Evolutionary conservation across 2,329 filamentous ascomycete genomes (phyloP).

Genomic region (Hymenoscyphus scutula): DNA sequence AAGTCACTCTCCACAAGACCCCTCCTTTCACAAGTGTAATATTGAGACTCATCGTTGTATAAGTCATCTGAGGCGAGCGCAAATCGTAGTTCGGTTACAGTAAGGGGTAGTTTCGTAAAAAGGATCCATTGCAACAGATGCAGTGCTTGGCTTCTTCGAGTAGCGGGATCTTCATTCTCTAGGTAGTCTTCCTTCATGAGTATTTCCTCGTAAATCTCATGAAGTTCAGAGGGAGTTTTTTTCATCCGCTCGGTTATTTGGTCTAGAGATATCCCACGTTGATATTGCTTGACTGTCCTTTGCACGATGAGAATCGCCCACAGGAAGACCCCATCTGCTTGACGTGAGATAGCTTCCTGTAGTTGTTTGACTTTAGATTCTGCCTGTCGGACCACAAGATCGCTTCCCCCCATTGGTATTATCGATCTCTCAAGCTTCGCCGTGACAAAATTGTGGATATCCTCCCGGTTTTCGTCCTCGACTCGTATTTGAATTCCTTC

Average conservation of each 20-base stretch:
- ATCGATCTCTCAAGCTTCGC: conserved; percentile 19
- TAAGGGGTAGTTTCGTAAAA: not conserved
- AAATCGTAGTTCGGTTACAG: not conserved
- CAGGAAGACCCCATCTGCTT: conserved; percentile 38
- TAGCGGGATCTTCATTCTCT: not conserved
- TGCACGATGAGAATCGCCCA: conserved; percentile 37
- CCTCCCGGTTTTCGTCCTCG: conserved; percentile 35
- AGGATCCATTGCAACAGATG: not conserved
- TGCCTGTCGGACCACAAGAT: not conserved
- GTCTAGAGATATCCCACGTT: not conserved
- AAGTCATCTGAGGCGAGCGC: not conserved
- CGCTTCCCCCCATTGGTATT: not conserved
- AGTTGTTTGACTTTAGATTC: conserved; percentile 1
- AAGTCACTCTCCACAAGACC: not conserved
- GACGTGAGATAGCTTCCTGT: conserved; percentile 25
- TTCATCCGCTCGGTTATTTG: not conserved
- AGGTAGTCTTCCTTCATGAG: not conserved
- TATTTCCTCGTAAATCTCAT: not conserved
- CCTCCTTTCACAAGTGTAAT: not conserved
- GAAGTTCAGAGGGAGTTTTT: not conserved
- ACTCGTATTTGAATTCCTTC: conserved; percentile 30
- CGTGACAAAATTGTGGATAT: conserved; percentile 36
- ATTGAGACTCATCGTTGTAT: not conserved
- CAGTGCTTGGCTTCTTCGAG: not conserved
- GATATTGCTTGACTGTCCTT: not conserved